These are phyloP conservation scores for Apiospora pterosperma DNA, from an alignment of 2,329 filamentous ascomycete species.

Conservation along the genomic window DNA sequence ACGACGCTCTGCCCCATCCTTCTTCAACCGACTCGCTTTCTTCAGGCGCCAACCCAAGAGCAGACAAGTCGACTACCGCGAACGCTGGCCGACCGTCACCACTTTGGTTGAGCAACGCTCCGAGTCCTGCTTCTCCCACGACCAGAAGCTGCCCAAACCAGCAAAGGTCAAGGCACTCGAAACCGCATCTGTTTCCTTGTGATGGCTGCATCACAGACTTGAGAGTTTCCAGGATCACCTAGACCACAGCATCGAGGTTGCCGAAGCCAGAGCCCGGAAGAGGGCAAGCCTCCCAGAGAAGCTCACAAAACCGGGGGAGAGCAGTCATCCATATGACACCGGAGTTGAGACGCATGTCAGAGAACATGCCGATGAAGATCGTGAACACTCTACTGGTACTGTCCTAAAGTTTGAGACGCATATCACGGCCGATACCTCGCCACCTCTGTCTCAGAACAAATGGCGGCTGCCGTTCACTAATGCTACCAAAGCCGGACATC, in stretches of 20 bases:
- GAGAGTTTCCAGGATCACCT: constrained; percentile 20
- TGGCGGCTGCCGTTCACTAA: background rate
- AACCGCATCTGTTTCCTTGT: constrained; percentile 14
- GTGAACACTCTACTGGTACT: background rate
- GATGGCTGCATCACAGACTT: constrained; percentile 19
- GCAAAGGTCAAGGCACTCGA: constrained; percentile 16
- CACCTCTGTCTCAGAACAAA: background rate
- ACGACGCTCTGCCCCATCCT: background rate
- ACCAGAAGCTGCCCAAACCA: background rate
- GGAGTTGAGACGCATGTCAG: constrained; percentile 9
- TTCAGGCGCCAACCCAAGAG: background rate
- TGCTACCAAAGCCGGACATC: background rate
- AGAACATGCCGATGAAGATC: background rate
- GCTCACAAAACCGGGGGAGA: constrained; percentile 20
- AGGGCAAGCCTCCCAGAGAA: constrained; percentile 5
- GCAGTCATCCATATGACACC: constrained; percentile 29
- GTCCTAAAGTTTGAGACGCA: background rate
- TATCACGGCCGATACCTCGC: background rate
- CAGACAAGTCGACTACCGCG: constrained; percentile 7
- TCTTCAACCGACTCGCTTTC: background rate
- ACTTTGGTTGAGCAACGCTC: constrained; percentile 8
- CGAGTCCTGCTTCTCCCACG: background rate
- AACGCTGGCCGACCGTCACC: constrained; percentile 10
- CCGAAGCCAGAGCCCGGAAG: constrained; percentile 14
- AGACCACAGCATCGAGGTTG: constrained; percentile 16